phyloP scores from a whole-genome alignment of 768 basidiomycete genomes.

The Naganishia randhawae region DNA sequence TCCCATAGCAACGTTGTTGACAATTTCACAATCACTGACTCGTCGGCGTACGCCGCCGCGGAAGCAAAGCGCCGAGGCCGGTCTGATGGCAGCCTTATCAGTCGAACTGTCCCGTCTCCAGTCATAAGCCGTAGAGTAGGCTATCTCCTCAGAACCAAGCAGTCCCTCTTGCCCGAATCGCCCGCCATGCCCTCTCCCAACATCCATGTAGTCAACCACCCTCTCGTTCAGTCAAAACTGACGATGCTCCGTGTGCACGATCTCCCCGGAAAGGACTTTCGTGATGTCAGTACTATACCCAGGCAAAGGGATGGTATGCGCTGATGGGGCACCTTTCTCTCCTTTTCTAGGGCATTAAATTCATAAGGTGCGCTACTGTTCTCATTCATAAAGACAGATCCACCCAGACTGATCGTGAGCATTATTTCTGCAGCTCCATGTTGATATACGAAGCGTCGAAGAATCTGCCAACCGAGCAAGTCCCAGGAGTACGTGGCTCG shows the following conservation, averaged over 20 bases:
- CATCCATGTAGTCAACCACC: constrained; percentile 40
- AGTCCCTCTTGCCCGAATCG: too few relatives aligned
- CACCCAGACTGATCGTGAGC: neutral
- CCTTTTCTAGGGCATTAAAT: neutral
- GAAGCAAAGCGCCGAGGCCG: too few relatives aligned
- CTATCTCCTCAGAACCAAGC: too few relatives aligned
- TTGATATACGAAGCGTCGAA: constrained; percentile 42
- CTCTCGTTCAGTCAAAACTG: constrained; percentile 40
- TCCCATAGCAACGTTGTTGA: too few relatives aligned
- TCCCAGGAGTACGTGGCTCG: neutral
- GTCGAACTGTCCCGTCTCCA: too few relatives aligned
- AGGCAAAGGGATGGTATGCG: neutral
- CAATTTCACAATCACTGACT: too few relatives aligned
- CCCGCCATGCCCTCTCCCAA: constrained; percentile 1
- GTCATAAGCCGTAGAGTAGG: too few relatives aligned
- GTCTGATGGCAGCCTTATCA: too few relatives aligned
- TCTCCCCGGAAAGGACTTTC: constrained; percentile 42
- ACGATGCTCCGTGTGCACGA: constrained; percentile 43
- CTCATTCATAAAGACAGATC: neutral
- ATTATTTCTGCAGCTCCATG: constrained; percentile 32
- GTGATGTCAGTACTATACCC: constrained; percentile 25
- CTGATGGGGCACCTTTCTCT: neutral
- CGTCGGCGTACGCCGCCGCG: too few relatives aligned
- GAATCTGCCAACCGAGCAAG: constrained; percentile 20
- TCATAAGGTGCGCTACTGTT: neutral